Conservation (phyloP, 2,329 filamentous ascomycete species). For the Neofusicoccum cordaticola region DNA sequence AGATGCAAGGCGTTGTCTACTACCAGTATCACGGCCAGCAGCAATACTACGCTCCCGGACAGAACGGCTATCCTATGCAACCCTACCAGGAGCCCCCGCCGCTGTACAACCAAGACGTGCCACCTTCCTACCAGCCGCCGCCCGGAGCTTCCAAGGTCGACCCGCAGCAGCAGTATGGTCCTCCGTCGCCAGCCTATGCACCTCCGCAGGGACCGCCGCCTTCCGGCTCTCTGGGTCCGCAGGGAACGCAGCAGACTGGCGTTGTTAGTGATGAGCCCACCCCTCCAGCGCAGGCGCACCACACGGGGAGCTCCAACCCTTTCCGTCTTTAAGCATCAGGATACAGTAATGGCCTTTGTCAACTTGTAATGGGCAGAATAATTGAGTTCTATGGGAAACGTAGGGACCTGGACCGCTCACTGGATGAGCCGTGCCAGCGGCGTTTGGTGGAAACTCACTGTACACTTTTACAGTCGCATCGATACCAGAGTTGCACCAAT, state of each 20-base stretch:
- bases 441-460: not conserved
- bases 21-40: constrained; percentile 20
- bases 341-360: not conserved
- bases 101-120: constrained; percentile 33
- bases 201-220: constrained; percentile 10
- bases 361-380: not conserved
- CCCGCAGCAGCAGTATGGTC: constrained; percentile 24
- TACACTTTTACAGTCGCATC: not conserved
- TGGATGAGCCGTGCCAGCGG: not conserved
- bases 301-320: constrained; percentile 12
- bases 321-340: not conserved
- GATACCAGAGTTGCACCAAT: not conserved
- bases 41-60: constrained; percentile 24
- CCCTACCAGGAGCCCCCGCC: constrained; percentile 26
- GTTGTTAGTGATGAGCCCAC: not conserved
- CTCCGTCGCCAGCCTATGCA: not conserved
- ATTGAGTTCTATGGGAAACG: not conserved
- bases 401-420: not conserved
- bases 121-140: constrained; percentile 32
- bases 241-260: not conserved
- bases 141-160: constrained; percentile 30
- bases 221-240: not conserved
- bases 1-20: constrained; percentile 42
- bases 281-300: constrained; percentile 11
- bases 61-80: not conserved